These are phyloP conservation scores for Acanthamoeba triangularis DNA, from an alignment of 208 protist genomes.

Conservation along the genomic window DNA sequence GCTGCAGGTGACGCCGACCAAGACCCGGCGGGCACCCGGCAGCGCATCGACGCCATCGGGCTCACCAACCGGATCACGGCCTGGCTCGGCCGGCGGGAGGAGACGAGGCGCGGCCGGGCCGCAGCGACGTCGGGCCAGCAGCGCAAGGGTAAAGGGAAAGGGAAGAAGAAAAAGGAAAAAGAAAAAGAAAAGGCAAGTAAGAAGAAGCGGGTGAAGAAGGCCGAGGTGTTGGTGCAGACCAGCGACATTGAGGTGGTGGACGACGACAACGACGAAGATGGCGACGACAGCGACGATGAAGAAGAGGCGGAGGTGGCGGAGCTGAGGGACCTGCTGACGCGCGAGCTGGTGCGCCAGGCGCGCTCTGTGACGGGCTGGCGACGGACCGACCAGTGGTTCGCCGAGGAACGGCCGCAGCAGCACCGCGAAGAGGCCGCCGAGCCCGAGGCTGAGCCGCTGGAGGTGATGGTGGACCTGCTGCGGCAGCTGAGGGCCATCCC, in stretches of 20 bases:
- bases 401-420: background rate
- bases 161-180: background rate
- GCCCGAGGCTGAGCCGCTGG: background rate
- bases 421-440: background rate
- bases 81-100: slow-evolving; percentile 8
- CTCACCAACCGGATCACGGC: slow-evolving; percentile 11
- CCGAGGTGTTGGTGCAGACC: background rate
- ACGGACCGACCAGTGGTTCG: background rate
- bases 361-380: background rate
- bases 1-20: background rate
- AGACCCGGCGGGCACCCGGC: background rate
- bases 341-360: slow-evolving; percentile 9
- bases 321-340: background rate
- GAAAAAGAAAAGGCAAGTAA: background rate
- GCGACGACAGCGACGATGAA: background rate
- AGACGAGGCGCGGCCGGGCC: background rate
- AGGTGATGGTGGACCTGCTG: background rate
- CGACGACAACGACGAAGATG: background rate
- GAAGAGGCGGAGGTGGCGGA: background rate
- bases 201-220: background rate
- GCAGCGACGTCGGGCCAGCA: background rate
- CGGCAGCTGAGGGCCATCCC: background rate
- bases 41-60: slow-evolving; percentile 15
- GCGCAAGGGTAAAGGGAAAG: background rate
- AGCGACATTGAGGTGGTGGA: background rate